phyloP scores from a whole-genome alignment of 495 filamentous ascomycete species.

The Thermochaetoides thermophila region DNA sequence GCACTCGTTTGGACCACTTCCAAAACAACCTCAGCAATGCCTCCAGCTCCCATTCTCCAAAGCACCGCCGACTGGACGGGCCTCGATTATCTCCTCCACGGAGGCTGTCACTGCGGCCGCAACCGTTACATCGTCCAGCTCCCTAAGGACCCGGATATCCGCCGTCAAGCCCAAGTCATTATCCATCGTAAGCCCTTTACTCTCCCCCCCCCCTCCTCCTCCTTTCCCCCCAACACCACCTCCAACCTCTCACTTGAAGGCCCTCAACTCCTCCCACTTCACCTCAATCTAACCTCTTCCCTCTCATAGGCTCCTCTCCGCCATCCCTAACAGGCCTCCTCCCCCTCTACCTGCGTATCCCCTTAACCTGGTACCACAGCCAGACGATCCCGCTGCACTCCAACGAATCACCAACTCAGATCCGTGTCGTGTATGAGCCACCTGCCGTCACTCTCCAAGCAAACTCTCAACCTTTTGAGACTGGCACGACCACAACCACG shows the following conservation, averaged over 20 bases:
- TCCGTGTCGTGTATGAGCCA: slow-evolving; percentile 47
- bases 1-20: too few species aligned
- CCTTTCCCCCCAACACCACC: too few species aligned
- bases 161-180: not conserved
- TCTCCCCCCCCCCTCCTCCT: too few species aligned
- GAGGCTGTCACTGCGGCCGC: slow-evolving; percentile 72
- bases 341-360: slow-evolving; percentile 65
- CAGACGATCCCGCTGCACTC: slow-evolving; percentile 56
- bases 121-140: slow-evolving; percentile 65
- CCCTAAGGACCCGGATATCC: slow-evolving; percentile 31
- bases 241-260: too few species aligned
- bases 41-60: not conserved
- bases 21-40: not conserved
- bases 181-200: not conserved
- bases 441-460: slow-evolving; percentile 29
- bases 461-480: not conserved
- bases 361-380: slow-evolving; percentile 59
- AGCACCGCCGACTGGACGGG: slow-evolving; percentile 22
- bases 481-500: not conserved
- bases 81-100: slow-evolving; percentile 41
- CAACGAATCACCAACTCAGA: slow-evolving; percentile 59
- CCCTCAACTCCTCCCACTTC: slow-evolving; percentile 2
- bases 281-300: slow-evolving; percentile 36
- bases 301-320: slow-evolving; percentile 33
- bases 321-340: too few species aligned